Evolutionary conservation across 805 yeast genomes (phyloP).

Genomic region (Komagataella ulmi): DNA sequence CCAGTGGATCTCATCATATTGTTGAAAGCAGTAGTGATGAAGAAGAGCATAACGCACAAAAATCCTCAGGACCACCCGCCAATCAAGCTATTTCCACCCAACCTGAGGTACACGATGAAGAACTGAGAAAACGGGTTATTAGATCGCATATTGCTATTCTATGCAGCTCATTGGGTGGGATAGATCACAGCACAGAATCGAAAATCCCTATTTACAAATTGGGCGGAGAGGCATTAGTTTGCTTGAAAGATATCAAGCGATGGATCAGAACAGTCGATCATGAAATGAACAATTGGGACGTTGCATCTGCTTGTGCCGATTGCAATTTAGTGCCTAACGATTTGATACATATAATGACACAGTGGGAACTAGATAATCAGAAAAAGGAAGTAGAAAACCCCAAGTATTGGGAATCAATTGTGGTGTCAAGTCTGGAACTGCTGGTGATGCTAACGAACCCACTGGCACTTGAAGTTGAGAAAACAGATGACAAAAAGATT

Average conservation of each 20-base stretch:
- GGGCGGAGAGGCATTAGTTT: constrained; percentile 81
- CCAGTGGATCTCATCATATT: not conserved
- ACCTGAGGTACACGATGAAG: not conserved
- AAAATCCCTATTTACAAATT: constrained; percentile 46
- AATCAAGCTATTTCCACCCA: not conserved
- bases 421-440: constrained; percentile 63
- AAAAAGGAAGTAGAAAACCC: constrained; percentile 17
- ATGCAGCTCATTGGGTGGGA: constrained; percentile 86
- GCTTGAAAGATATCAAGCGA: constrained; percentile 74
- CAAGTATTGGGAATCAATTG: constrained; percentile 41
- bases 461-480: constrained; percentile 40
- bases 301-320: constrained; percentile 79
- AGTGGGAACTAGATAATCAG: constrained; percentile 43
- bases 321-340: constrained; percentile 64
- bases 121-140: not conserved
- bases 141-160: constrained; percentile 53
- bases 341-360: constrained; percentile 56
- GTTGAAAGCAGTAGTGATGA: not conserved
- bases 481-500: constrained; percentile 45
- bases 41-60: not conserved
- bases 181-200: constrained; percentile 44
- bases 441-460: constrained; percentile 86
- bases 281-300: constrained; percentile 53
- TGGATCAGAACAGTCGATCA: constrained; percentile 86
- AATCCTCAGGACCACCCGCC: not conserved